phyloP scores from a whole-genome alignment of 495 filamentous ascomycete species.

The Penicillium paradoxum region DNA sequence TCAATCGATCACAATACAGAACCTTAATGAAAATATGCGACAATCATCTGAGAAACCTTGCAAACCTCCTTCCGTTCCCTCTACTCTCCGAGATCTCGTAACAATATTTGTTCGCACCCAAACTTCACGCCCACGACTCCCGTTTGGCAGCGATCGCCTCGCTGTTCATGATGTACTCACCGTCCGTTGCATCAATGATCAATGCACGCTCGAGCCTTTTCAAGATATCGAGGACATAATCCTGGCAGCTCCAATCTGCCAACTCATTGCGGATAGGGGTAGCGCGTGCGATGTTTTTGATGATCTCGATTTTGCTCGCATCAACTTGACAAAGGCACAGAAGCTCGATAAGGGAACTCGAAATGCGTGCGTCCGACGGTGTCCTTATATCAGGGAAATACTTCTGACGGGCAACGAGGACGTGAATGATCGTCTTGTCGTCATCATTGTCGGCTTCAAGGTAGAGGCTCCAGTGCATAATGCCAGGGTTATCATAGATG shows the following conservation, averaged over 20 bases:
- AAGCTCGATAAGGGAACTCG: not conserved
- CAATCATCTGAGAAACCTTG: not conserved
- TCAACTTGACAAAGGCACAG: slow-evolving; percentile 2
- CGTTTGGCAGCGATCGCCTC: not conserved
- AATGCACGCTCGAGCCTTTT: not conserved
- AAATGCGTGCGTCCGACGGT: not conserved
- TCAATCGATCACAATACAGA: not conserved
- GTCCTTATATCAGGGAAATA: slow-evolving; percentile 1
- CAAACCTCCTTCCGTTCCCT: not conserved
- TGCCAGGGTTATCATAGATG: slow-evolving; percentile 3
- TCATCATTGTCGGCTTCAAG: not conserved
- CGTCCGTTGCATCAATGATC: not conserved
- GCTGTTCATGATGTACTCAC: not conserved
- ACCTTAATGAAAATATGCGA: not conserved
- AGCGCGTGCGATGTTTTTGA: not conserved
- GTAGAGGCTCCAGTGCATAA: slow-evolving; percentile 5
- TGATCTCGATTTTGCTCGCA: not conserved
- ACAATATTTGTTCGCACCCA: not conserved
- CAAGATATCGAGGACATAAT: slow-evolving; percentile 1
- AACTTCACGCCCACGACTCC: not conserved
- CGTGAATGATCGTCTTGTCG: slow-evolving; percentile 4
- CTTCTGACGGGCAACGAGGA: slow-evolving; percentile 3
- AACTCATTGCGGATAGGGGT: not conserved
- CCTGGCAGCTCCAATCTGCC: slow-evolving; percentile 3
- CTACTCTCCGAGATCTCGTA: not conserved